These are phyloP conservation scores for Stromatinia cepivora DNA, from an alignment of 2,329 filamentous ascomycete genomes.

Conservation along the genomic window DNA sequence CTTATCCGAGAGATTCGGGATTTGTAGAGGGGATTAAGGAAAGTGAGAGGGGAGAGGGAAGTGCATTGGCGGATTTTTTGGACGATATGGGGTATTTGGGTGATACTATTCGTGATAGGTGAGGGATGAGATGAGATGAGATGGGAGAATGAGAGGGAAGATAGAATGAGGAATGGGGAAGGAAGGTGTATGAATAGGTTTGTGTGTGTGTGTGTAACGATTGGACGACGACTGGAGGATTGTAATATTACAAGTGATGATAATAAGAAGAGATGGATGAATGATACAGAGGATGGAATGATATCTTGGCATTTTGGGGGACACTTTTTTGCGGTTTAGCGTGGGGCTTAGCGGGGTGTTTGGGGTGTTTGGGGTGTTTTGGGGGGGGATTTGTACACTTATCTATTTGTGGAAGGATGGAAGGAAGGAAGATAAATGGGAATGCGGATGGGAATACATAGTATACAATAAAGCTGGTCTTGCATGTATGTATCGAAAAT, in stretches of 20 bases:
- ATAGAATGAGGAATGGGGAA: not conserved
- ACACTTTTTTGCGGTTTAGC: constrained; percentile 9
- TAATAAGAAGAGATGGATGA: not conserved
- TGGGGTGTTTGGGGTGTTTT: not conserved
- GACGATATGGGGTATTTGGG: constrained; percentile 53
- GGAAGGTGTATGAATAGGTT: not conserved
- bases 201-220: not conserved
- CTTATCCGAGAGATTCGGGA: constrained; percentile 24
- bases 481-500: not conserved
- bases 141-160: not conserved
- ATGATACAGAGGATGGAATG: not conserved
- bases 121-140: not conserved
- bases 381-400: not conserved
- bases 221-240: not conserved
- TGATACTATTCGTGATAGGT: constrained; percentile 43
- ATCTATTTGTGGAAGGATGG: not conserved
- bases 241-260: not conserved
- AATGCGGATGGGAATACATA: not conserved
- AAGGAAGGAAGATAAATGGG: not conserved
- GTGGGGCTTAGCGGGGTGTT: not conserved
- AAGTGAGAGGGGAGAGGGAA: constrained; percentile 21
- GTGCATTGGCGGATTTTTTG: constrained; percentile 50
- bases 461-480: not conserved
- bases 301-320: constrained; percentile 1
- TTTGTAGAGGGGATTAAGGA: not conserved